A percentile compares a stretch with the other conserved stretches of the same genome.
phyloP scores from a whole-genome alignment of 1,284 basidiomycete species.

The Exobasidium cylindrosporum region DNA sequence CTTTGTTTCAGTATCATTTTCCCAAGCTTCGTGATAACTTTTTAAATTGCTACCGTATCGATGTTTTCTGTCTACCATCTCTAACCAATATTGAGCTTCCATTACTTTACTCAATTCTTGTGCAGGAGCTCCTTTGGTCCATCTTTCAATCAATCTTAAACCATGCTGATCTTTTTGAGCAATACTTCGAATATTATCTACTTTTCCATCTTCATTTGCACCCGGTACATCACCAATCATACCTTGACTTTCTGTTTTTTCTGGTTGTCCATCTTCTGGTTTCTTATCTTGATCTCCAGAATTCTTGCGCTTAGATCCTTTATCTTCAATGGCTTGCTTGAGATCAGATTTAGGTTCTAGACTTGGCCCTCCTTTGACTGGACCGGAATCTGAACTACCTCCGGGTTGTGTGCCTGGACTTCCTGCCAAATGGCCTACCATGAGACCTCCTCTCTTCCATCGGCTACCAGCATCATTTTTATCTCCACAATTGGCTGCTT shows the following conservation, averaged over 20 bases:
- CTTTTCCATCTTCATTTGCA: conserved; percentile 35
- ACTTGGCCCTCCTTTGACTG: conserved; percentile 17
- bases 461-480: conserved; percentile 29
- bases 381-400: conserved; percentile 22
- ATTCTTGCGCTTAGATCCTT: neutral
- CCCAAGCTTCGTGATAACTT: conserved; percentile 41
- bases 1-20: conserved; percentile 25
- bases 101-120: conserved; percentile 46
- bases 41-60: conserved; percentile 49
- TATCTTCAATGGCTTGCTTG: conserved; percentile 26
- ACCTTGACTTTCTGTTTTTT: conserved; percentile 18
- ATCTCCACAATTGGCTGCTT: conserved; percentile 23
- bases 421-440: conserved; percentile 35
- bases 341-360: conserved; percentile 18
- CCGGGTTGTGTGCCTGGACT: conserved; percentile 16
- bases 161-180: conserved; percentile 28
- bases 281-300: conserved; percentile 9
- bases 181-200: conserved; percentile 45
- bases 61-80: conserved; percentile 44
- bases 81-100: conserved; percentile 45
- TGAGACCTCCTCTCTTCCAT: conserved; percentile 41
- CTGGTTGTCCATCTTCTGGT: conserved; percentile 9
- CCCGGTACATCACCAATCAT: conserved; percentile 44
- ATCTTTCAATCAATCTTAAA: conserved; percentile 37
- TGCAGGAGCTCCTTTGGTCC: conserved; percentile 37